These are phyloP conservation scores for Nigrospora oryzae DNA, from an alignment of 2,329 filamentous ascomycete species.

Conservation along the genomic window DNA sequence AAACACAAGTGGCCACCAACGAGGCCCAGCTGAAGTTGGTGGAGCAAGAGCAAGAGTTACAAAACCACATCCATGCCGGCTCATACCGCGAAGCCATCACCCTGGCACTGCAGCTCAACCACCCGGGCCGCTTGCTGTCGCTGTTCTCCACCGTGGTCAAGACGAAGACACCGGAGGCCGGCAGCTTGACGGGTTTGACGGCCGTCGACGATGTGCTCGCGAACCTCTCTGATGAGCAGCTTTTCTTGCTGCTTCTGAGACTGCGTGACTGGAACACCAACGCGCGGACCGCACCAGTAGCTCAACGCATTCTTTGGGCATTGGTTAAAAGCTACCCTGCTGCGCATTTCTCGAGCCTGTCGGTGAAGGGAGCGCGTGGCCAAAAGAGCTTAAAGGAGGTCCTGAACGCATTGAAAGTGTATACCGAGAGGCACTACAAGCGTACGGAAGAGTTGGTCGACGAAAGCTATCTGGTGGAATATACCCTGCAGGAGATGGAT, in stretches of 20 bases:
- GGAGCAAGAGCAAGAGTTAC: conserved; percentile 88
- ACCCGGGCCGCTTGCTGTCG: conserved; percentile 76
- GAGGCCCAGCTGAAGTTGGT: conserved; percentile 70
- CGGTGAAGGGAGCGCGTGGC: conserved; percentile 46
- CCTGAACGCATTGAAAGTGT: conserved; percentile 76
- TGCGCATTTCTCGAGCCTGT: conserved; percentile 64
- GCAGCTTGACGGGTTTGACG: conserved; percentile 54
- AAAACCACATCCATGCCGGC: conserved; percentile 83
- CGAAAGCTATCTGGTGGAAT: conserved; percentile 90
- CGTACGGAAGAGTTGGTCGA: conserved; percentile 84
- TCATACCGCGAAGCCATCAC: conserved; percentile 92
- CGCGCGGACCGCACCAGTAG: conserved; percentile 73
- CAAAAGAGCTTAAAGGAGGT: conserved; percentile 72
- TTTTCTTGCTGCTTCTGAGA: conserved; percentile 73
- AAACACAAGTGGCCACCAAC: conserved; percentile 67
- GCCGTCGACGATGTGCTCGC: conserved; percentile 78
- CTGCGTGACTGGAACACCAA: conserved; percentile 98
- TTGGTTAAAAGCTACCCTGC: conserved; percentile 77
- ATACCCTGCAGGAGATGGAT: conserved; percentile 90
- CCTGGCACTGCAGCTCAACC: conserved; percentile 85
- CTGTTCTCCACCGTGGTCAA: conserved; percentile 77
- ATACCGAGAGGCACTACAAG: conserved; percentile 89
- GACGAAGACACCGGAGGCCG: conserved; percentile 48
- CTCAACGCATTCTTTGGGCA: conserved; percentile 76
- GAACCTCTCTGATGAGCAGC: conserved; percentile 73